A percentile compares a stretch with the other conserved stretches of the same genome.
phyloP scores from a whole-genome alignment of 1,284 basidiomycete species.

The Ganoderma lingzhi region DNA sequence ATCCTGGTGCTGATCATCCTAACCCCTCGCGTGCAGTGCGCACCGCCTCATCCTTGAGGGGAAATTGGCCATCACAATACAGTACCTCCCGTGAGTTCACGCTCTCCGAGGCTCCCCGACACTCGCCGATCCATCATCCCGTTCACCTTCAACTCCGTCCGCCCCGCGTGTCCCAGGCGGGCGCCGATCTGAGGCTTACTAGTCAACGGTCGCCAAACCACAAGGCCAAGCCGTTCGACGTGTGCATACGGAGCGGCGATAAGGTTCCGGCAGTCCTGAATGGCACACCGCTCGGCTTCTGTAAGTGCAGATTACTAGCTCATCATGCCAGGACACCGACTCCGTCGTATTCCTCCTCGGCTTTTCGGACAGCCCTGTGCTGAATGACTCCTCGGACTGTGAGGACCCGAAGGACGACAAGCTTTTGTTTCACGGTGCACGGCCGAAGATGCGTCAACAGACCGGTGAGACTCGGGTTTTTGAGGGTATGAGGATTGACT shows the following conservation, averaged over 20 bases:
- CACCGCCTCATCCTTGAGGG: background rate
- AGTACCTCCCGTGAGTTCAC: background rate
- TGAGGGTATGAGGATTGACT: background rate
- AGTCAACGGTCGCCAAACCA: background rate
- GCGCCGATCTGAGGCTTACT: background rate
- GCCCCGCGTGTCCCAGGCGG: background rate
- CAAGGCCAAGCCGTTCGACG: background rate
- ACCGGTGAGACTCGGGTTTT: background rate
- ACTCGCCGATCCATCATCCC: background rate
- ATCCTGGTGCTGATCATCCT: background rate
- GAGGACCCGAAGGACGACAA: background rate
- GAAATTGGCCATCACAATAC: background rate
- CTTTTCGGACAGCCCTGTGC: background rate
- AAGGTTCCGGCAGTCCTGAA: background rate
- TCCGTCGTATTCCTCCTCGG: background rate
- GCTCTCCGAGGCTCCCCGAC: background rate
- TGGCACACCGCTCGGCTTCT: background rate
- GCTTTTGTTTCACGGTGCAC: background rate
- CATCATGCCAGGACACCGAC: background rate
- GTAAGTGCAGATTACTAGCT: background rate
- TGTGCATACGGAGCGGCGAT: background rate
- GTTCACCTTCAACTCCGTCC: background rate
- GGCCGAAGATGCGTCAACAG: background rate
- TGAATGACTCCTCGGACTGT: background rate
- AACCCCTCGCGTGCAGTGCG: background rate